Evolutionary conservation across 164 flowering plant species (phyloP).

Genomic region (Macadamia integrifolia): DNA sequence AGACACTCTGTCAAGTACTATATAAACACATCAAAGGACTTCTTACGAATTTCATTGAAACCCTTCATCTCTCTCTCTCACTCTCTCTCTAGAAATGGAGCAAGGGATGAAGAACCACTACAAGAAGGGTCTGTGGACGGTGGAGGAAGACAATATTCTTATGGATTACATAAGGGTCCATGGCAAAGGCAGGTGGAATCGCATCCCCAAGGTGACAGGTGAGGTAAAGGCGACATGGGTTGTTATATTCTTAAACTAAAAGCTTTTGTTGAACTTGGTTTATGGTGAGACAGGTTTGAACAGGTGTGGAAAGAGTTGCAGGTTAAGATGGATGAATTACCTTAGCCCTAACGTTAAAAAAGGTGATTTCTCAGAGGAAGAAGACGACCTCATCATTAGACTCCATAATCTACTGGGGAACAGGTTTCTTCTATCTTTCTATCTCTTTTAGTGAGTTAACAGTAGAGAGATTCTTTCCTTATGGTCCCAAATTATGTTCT

Average conservation of each 20-base stretch:
- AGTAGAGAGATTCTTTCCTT: background rate
- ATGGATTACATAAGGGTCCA: slow-evolving; percentile 21
- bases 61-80: too few relatives aligned
- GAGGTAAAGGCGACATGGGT: background rate
- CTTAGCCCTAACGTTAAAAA: slow-evolving; percentile 31
- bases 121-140: slow-evolving; percentile 30
- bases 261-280: background rate
- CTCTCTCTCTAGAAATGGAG: background rate
- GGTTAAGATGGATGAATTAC: slow-evolving; percentile 41
- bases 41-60: too few relatives aligned
- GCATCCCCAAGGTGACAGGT: slow-evolving; percentile 23
- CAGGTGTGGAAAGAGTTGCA: slow-evolving; percentile 46
- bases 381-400: slow-evolving; percentile 40
- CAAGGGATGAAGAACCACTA: slow-evolving; percentile 2
- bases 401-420: slow-evolving; percentile 41
- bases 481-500: too few relatives aligned
- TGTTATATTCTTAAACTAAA: background rate
- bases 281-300: slow-evolving; percentile 23
- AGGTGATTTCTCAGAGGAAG: slow-evolving; percentile 30
- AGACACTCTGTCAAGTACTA: too few relatives aligned
- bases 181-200: slow-evolving; percentile 34
- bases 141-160: slow-evolving; percentile 26
- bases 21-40: too few relatives aligned
- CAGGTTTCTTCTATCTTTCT: slow-evolving; percentile 15
- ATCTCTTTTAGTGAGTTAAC: background rate